Evolutionary conservation across 768 basidiomycete genomes (phyloP).

Genomic region (Trametes punicea): DNA sequence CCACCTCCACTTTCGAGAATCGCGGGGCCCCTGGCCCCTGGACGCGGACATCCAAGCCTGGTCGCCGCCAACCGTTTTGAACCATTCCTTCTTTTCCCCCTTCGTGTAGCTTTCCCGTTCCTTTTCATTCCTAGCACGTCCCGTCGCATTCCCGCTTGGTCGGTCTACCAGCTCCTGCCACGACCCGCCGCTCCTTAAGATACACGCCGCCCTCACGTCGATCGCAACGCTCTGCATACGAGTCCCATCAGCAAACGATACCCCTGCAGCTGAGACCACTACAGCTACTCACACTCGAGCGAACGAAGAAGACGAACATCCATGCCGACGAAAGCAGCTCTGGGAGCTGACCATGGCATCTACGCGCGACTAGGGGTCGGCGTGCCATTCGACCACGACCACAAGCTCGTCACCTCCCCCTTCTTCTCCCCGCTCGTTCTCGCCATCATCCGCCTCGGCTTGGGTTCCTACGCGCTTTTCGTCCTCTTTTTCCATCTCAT

Average conservation of each 20-base stretch:
- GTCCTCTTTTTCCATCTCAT: slow-evolving; percentile 39
- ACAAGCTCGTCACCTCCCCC: slow-evolving; percentile 46
- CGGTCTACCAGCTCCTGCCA: not conserved
- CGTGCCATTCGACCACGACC: slow-evolving; percentile 39
- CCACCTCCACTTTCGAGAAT: not conserved
- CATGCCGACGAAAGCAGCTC: slow-evolving; percentile 3
- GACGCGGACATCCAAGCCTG: not conserved
- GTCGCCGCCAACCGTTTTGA: too few species aligned
- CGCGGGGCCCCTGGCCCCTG: not conserved
- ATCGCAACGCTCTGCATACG: slow-evolving; percentile 1
- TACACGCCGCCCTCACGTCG: not conserved
- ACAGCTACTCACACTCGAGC: not conserved
- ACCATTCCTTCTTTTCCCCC: not conserved
- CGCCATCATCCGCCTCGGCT: slow-evolving; percentile 41
- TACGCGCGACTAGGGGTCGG: slow-evolving; percentile 33
- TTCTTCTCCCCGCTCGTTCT: slow-evolving; percentile 44
- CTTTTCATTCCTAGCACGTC: not conserved
- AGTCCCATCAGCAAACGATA: not conserved
- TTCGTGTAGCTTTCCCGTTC: not conserved
- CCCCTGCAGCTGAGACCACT: not conserved
- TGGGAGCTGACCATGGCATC: slow-evolving; percentile 7
- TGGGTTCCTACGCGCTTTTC: slow-evolving; percentile 51
- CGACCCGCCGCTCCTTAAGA: not conserved
- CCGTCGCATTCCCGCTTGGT: not conserved
- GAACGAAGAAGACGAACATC: not conserved